phyloP scores from a whole-genome alignment of 164 flowering plant species.

The Piper betle region DNA sequence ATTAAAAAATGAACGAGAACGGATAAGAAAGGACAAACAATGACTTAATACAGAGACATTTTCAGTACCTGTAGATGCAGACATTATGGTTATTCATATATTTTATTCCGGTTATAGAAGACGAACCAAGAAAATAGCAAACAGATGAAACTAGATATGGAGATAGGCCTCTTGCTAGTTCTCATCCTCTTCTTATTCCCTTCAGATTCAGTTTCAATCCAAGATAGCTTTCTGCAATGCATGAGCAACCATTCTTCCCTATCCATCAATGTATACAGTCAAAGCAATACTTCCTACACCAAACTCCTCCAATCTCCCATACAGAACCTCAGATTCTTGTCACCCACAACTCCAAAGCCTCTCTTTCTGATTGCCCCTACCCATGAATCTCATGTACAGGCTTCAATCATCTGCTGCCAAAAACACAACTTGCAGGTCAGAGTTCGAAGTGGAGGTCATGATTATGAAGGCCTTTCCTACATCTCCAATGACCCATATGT shows the following conservation, averaged over 20 bases:
- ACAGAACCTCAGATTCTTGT: slow-evolving; percentile 9
- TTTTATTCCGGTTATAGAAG: no score
- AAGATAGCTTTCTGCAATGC: not conserved
- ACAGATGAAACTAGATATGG: not conserved
- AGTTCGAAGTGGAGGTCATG: slow-evolving; percentile 24
- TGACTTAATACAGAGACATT: no score
- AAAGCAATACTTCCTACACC: slow-evolving; percentile 1
- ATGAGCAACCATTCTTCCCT: not conserved
- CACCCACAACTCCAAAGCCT: slow-evolving; percentile 10
- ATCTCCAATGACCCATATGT: slow-evolving; percentile 8
- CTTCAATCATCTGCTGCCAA: slow-evolving; percentile 14
- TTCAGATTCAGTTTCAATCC: not conserved
- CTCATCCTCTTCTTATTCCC: not conserved
- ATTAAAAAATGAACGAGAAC: no score
- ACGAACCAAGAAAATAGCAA: not conserved
- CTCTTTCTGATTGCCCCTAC: slow-evolving; percentile 11
- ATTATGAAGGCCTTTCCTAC: slow-evolving; percentile 24
- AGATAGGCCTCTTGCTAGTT: not conserved
- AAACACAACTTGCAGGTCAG: slow-evolving; percentile 6
- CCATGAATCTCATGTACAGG: slow-evolving; percentile 12
- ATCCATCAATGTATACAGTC: not conserved
- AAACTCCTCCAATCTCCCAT: slow-evolving; percentile 6
- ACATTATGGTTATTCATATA: no score
- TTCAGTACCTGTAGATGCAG: no score
- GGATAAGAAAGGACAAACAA: no score